These are phyloP conservation scores for Hypholoma fasciculare DNA, from an alignment of 768 basidiomycete species.

Conservation along the genomic window DNA sequence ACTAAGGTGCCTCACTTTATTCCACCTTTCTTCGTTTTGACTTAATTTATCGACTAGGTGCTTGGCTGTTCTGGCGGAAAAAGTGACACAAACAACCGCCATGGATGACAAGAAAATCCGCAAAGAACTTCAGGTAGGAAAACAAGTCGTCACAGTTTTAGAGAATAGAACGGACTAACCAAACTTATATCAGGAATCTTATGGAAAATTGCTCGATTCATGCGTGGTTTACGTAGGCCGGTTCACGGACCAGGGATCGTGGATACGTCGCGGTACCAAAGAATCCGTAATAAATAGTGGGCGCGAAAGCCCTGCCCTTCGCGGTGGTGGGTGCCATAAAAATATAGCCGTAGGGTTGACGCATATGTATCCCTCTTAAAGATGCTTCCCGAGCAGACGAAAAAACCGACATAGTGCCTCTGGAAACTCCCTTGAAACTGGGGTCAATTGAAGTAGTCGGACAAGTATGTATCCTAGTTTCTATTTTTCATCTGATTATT, in stretches of 20 bases:
- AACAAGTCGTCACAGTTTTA: neutral
- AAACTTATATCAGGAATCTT: conserved; percentile 60
- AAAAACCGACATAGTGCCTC: conserved; percentile 49
- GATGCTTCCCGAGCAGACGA: conserved; percentile 56
- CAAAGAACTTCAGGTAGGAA: conserved; percentile 79
- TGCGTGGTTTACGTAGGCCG: conserved; percentile 74
- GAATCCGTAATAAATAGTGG: conserved; percentile 65
- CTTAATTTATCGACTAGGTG: conserved; percentile 46
- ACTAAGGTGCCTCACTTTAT: conserved; percentile 53
- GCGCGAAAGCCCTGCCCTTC: conserved; percentile 67
- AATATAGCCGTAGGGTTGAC: neutral
- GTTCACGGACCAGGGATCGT: conserved; percentile 72
- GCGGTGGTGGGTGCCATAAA: conserved; percentile 41
- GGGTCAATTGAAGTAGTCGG: conserved; percentile 42
- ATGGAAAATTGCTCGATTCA: conserved; percentile 80
- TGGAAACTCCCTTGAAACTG: conserved; percentile 29
- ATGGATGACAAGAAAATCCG: conserved; percentile 87
- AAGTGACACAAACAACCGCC: conserved; percentile 85
- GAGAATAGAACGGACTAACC: neutral
- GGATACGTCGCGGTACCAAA: conserved; percentile 72
- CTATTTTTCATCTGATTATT: neutral
- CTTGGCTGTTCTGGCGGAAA: conserved; percentile 76
- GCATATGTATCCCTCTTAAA: conserved; percentile 1
- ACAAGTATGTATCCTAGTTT: conserved; percentile 37
- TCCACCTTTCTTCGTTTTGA: neutral